Base-by-base conservation (phyloP, 2,329 filamentous ascomycete species). In the Trichoderma gracile region DNA sequence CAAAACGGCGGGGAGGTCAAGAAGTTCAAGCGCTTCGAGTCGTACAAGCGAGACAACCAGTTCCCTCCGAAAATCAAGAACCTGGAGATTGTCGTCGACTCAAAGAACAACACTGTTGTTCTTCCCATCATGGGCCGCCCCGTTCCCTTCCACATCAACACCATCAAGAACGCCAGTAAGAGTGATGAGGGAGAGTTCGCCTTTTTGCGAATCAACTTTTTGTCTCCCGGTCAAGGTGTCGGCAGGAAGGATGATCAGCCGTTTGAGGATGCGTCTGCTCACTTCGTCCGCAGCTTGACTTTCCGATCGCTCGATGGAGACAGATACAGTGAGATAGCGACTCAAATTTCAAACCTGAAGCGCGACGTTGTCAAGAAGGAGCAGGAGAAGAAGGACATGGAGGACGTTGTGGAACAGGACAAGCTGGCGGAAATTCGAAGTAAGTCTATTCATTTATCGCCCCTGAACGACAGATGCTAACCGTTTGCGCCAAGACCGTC, bases 351-450 rank as follows among this genome's bases (percentile, higher is more conserved):
- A 12, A 95, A 97, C 73, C 89, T 99, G 82, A 96, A 97, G 81
- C 96, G 95, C 75, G 92, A 94, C 70, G 88, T 91, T 5, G 86
- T 92, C 47, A 93, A 96, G 78, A 91, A 92, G 71, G 95, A 99
- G 77, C 93, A 97, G 73, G 94, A 97, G 78, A 97, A 98, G 86
- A 99, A 99, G 80, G 94, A 99, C 71, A 90, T 99, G 90, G 95
- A 99, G 75, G 95, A 99, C 77, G 95, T 99, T 23, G 93, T 99
- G 6, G 95, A 98, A 78, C 95, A 99, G 77, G 95, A 99, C 76
- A 99, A 99, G 81, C 86, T 99, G 59, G 83, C 96, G 70, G 93
- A 97, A 74, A 93, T 98, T 70, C 86, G 95, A 82, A 97, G 91
- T 92, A 81, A 81, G 88, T 68, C 33, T 17, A 21, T 15, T 15